A percentile compares a stretch with the other conserved stretches of the same genome.
Evolutionary conservation across 148 eudicot species (phyloP).

Genomic region (Polygonum aviculare): DNA sequence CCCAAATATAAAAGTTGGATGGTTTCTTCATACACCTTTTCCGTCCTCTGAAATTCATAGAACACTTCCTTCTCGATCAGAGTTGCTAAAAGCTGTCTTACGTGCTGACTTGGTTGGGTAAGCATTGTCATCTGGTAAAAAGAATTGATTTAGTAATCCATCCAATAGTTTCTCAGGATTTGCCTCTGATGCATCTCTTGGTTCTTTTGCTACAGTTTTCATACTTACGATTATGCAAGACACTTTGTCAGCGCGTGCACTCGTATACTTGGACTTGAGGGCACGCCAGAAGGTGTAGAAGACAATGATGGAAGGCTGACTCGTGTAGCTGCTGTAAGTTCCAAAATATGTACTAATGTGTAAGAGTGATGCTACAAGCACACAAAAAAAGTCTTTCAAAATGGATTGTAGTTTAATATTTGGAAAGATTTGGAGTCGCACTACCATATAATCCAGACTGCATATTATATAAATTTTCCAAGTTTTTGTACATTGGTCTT

Average conservation of each 20-base stretch:
- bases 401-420: neutral
- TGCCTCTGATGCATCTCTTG: neutral
- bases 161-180: too few relatives aligned
- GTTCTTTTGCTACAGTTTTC: slow-evolving; percentile 50
- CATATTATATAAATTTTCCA: neutral
- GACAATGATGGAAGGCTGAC: slow-evolving; percentile 93
- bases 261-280: slow-evolving; percentile 96
- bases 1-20: slow-evolving; percentile 77
- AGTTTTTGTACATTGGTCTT: neutral
- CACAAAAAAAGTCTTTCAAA: neutral
- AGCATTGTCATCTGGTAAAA: slow-evolving; percentile 10
- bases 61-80: slow-evolving; percentile 82
- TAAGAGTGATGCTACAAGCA: neutral
- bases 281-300: slow-evolving; percentile 96
- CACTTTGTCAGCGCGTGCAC: slow-evolving; percentile 99
- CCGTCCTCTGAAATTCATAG: slow-evolving; percentile 92
- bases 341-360: neutral
- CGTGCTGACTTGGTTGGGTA: slow-evolving; percentile 91
- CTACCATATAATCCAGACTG: neutral
- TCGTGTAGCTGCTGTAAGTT: slow-evolving; percentile 92
- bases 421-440: neutral
- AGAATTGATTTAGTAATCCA: neutral
- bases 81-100: slow-evolving; percentile 68
- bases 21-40: slow-evolving; percentile 96
- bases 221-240: slow-evolving; percentile 96